Evolutionary conservation across 345 rosid species (phyloP).

Genomic region (Turritis glabra): DNA sequence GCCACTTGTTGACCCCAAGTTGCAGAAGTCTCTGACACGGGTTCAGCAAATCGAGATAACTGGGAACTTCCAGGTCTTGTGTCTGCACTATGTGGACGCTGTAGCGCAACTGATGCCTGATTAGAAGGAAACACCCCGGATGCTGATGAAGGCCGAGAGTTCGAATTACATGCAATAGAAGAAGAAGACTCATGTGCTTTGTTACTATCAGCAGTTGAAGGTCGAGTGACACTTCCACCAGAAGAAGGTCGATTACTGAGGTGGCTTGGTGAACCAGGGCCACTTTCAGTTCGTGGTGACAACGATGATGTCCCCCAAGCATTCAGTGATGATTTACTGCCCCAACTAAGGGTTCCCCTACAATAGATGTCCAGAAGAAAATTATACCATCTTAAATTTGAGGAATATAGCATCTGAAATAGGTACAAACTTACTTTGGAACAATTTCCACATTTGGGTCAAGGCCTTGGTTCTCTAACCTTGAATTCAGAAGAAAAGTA

Average conservation of each 20-base stretch:
- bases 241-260: constrained; percentile 92
- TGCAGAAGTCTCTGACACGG: constrained; percentile 63
- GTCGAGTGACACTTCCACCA: constrained; percentile 88
- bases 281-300: constrained; percentile 73
- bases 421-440: constrained; percentile 76
- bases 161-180: constrained; percentile 67
- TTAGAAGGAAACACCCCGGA: constrained; percentile 79
- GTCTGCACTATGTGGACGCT: constrained; percentile 97
- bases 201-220: constrained; percentile 94
- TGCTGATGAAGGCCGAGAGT: constrained; percentile 95
- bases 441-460: constrained; percentile 98
- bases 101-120: constrained; percentile 61
- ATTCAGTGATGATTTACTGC: constrained; percentile 76
- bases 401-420: not conserved
- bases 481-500: constrained; percentile 38
- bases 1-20: constrained; percentile 56
- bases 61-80: constrained; percentile 99
- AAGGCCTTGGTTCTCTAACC: constrained; percentile 97
- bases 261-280: constrained; percentile 77
- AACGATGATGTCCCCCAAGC: constrained; percentile 83
- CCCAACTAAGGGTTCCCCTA: constrained; percentile 97
- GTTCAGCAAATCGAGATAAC: constrained; percentile 96
- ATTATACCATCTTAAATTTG: not conserved
- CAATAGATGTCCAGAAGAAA: constrained; percentile 7
- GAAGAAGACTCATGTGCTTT: constrained; percentile 61